A percentile compares a stretch with the other conserved stretches of the same genome.
phyloP scores from a whole-genome alignment of 2,329 filamentous ascomycete species.

The Xylariaceae sp. region DNA sequence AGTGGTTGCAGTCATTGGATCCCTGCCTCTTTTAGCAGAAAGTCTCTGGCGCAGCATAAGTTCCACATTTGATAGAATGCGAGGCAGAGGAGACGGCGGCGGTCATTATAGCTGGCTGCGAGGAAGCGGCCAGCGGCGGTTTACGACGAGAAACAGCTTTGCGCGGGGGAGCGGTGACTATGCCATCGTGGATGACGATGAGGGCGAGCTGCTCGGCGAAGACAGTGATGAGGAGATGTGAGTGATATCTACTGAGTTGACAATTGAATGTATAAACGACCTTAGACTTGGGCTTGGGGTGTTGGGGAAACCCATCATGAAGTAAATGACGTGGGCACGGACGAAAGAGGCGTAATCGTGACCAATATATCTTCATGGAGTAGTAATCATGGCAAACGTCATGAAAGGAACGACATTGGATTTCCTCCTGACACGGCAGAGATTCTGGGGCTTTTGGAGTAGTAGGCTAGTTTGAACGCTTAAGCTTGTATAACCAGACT shows the following conservation, averaged over 20 bases:
- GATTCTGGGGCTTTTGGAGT: background rate
- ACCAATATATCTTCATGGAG: background rate
- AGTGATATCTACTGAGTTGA: conserved; percentile 13
- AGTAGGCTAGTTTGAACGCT: background rate
- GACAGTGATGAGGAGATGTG: conserved; percentile 88
- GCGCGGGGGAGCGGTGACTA: conserved; percentile 87
- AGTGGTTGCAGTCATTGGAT: conserved; percentile 59
- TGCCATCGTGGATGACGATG: conserved; percentile 84
- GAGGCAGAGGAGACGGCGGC: conserved; percentile 51
- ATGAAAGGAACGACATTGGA: background rate
- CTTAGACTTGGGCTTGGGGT: conserved; percentile 8
- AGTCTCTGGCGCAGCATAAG: conserved; percentile 71
- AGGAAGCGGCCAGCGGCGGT: conserved; percentile 65
- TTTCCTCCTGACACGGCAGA: background rate
- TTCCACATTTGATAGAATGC: conserved; percentile 53
- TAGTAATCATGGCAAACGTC: background rate
- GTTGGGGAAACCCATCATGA: background rate
- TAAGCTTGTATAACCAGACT: background rate
- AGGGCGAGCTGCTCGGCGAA: conserved; percentile 90
- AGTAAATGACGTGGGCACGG: background rate
- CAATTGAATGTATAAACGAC: conserved; percentile 14
- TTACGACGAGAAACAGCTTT: conserved; percentile 88
- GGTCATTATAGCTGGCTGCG: conserved; percentile 53
- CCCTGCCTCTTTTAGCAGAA: conserved; percentile 70
- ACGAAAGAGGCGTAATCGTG: background rate